Conservation (phyloP, 1,139 yeast species). For the Saccharomyces hybrid region DNA sequence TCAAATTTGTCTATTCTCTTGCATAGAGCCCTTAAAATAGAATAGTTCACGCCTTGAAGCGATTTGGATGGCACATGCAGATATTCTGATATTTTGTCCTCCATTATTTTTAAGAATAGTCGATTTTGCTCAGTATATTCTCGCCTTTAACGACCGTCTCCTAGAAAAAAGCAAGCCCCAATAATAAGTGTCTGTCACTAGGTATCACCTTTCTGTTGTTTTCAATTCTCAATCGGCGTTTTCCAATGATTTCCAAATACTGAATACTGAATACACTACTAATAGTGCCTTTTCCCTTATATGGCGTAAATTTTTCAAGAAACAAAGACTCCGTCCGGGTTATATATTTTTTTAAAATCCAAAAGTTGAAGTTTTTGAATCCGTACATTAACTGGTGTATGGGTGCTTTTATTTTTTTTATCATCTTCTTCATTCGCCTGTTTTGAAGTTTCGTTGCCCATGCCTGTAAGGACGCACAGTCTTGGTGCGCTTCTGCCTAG, state of each 20-base stretch:
- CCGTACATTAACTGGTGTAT: not conserved
- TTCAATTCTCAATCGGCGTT: not conserved
- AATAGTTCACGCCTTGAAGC: not conserved
- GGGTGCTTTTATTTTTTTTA: not conserved
- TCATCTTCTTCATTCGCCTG: not conserved
- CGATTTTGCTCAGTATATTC: not conserved
- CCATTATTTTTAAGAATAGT: not conserved
- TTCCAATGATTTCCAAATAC: not conserved
- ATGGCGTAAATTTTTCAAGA: not conserved
- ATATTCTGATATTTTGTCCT: not conserved
- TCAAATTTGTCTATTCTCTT: slow-evolving; percentile 3
- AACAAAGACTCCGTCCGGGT: not conserved
- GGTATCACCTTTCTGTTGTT: not conserved
- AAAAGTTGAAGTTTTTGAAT: not conserved
- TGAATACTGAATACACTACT: not conserved
- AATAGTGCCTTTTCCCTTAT: not conserved
- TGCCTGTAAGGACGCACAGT: not conserved
- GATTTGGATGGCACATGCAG: not conserved
- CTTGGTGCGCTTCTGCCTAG: not conserved
- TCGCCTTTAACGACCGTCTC: not conserved
- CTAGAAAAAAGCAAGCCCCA: not conserved
- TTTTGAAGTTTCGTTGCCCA: not conserved
- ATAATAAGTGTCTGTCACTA: not conserved
- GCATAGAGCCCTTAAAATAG: not conserved
- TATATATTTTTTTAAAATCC: not conserved